These are phyloP conservation scores for Neonectria faginata DNA, from an alignment of 2,329 filamentous ascomycete genomes.

Conservation along the genomic window DNA sequence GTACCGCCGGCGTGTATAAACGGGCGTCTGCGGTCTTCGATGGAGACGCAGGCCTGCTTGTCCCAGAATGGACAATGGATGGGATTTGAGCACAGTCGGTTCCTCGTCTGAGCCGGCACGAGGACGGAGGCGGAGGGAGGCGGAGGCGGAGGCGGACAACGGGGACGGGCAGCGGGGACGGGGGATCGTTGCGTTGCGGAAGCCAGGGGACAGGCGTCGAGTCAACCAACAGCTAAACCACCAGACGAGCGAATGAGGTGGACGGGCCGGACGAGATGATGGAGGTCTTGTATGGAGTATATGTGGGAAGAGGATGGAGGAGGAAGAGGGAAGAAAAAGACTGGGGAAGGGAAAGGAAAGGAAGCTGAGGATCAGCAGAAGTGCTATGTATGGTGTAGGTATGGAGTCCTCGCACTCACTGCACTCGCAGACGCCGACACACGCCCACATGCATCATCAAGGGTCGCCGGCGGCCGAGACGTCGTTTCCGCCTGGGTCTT, in stretches of 20 bases:
- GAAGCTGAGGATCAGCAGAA: conserved; percentile 38
- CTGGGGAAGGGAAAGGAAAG: conserved; percentile 21
- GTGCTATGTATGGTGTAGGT: conserved; percentile 11
- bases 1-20: conserved; percentile 29
- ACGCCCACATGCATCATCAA: conserved; percentile 46
- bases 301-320: conserved; percentile 35
- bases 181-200: conserved; percentile 25
- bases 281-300: conserved; percentile 27
- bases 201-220: conserved; percentile 32
- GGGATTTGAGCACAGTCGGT: conserved; percentile 8
- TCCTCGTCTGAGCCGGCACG: conserved; percentile 21
- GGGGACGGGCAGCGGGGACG: conserved; percentile 9
- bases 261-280: conserved; percentile 24
- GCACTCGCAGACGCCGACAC: conserved; percentile 40
- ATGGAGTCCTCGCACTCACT: conserved; percentile 40
- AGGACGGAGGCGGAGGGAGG: conserved; percentile 2
- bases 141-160: background rate
- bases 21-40: conserved; percentile 19
- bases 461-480: conserved; percentile 41
- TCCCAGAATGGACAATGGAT: conserved; percentile 18
- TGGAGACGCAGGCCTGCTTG: conserved; percentile 19
- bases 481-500: conserved; percentile 32
- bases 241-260: conserved; percentile 36
- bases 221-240: conserved; percentile 35
- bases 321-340: conserved; percentile 31